Conservation (phyloP, 1,284 basidiomycete species). For the Moesziomyces parantarcticus region DNA sequence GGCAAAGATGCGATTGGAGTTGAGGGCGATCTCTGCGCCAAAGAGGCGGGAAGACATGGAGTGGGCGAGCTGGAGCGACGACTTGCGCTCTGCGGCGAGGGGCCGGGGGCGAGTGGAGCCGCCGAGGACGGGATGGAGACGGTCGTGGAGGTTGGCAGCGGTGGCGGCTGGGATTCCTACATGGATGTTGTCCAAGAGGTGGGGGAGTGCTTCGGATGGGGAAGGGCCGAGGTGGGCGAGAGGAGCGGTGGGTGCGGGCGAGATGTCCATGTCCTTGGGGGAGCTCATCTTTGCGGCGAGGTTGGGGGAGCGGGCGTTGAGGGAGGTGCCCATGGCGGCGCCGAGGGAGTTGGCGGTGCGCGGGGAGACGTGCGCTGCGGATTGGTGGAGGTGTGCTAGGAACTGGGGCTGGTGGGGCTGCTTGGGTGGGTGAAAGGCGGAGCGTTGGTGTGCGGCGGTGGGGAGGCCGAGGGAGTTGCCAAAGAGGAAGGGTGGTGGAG, state of each 20-base stretch:
- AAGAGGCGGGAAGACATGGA: slow-evolving; percentile 51
- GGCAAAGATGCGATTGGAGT: slow-evolving; percentile 34
- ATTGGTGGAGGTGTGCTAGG: slow-evolving; percentile 8
- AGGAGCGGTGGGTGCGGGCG: slow-evolving; percentile 32
- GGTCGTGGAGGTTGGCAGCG: slow-evolving; percentile 10
- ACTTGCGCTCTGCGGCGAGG: slow-evolving; percentile 26
- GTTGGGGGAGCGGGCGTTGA: slow-evolving; percentile 50
- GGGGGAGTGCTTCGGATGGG: slow-evolving; percentile 28
- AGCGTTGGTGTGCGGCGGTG: slow-evolving; percentile 21
- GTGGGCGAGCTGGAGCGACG: slow-evolving; percentile 24
- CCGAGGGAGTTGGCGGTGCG: slow-evolving; percentile 27
- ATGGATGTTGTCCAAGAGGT: slow-evolving; percentile 32
- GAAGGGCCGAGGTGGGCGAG: slow-evolving; percentile 16
- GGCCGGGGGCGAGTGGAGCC: slow-evolving; percentile 24
- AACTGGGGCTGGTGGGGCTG: slow-evolving; percentile 23
- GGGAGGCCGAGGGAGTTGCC: slow-evolving; percentile 26
- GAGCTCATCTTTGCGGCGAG: slow-evolving; percentile 62
- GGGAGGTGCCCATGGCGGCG: slow-evolving; percentile 56
- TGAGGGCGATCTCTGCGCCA: slow-evolving; percentile 59
- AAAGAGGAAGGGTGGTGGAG: slow-evolving; percentile 22
- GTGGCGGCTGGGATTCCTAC: slow-evolving; percentile 12
- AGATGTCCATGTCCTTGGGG: slow-evolving; percentile 63
- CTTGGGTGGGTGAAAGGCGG: too few relatives aligned
- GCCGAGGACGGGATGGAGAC: slow-evolving; percentile 29
- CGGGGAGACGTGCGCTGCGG: slow-evolving; percentile 17